Conservation (phyloP, 2,329 filamentous ascomycete species). For the Boeremia exigua region DNA sequence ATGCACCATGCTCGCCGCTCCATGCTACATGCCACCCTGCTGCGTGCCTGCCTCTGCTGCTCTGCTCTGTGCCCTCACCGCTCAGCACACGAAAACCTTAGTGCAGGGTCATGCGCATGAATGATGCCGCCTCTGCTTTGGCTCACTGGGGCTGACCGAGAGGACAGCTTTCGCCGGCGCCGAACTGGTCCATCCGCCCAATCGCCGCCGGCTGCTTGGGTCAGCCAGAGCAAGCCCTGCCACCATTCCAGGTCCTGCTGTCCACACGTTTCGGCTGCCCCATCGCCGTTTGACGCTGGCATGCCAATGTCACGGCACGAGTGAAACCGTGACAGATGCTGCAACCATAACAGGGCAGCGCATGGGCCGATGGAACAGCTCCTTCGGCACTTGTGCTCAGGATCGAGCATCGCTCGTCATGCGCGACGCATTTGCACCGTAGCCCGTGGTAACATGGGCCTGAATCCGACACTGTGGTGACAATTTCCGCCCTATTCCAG, state of each 20-base stretch:
- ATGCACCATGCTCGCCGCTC: background rate
- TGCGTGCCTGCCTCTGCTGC: background rate
- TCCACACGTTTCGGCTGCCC: slow-evolving; percentile 7
- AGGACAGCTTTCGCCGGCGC: slow-evolving; percentile 12
- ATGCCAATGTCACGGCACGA: slow-evolving; percentile 6
- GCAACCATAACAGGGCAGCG: slow-evolving; percentile 9
- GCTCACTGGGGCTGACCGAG: slow-evolving; percentile 5
- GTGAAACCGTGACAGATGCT: slow-evolving; percentile 17
- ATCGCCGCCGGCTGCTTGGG: slow-evolving; percentile 14
- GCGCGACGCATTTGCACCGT: slow-evolving; percentile 21
- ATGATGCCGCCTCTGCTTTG: slow-evolving; percentile 9
- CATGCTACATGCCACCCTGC: background rate
- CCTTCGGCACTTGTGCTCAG: slow-evolving; percentile 9
- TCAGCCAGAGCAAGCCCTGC: slow-evolving; percentile 18
- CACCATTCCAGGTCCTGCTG: slow-evolving; percentile 7
- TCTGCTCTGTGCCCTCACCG: slow-evolving; percentile 12
- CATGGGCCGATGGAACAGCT: slow-evolving; percentile 1
- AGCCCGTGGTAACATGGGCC: slow-evolving; percentile 19
- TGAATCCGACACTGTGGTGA: slow-evolving; percentile 14
- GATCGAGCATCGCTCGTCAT: slow-evolving; percentile 17
- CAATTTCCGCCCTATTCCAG: slow-evolving; percentile 27
- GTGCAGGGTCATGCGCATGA: slow-evolving; percentile 13
- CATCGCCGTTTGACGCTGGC: slow-evolving; percentile 13
- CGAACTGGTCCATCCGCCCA: slow-evolving; percentile 11
- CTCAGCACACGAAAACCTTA: slow-evolving; percentile 9